These are phyloP conservation scores for Buxus sempervirens DNA, from an alignment of 164 flowering plant genomes.

Conservation along the genomic window DNA sequence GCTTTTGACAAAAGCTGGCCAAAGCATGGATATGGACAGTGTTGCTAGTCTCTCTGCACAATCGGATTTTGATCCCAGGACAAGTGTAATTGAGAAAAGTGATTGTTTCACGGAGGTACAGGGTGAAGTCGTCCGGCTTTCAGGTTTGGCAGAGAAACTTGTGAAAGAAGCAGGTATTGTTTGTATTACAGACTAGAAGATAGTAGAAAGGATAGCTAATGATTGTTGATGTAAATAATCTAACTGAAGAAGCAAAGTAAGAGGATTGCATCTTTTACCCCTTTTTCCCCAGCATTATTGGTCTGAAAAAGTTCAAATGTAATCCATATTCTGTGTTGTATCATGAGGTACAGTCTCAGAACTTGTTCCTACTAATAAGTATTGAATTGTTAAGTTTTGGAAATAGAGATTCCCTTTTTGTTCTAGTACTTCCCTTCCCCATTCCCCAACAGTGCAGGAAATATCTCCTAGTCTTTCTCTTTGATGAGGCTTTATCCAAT, in stretches of 20 bases:
- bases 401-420: too few relatives aligned
- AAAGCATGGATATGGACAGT: constrained; percentile 34
- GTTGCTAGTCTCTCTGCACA: constrained; percentile 10
- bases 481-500: too few relatives aligned
- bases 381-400: too few relatives aligned
- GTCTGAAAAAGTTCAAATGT: too few relatives aligned
- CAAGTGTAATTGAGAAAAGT: constrained; percentile 8
- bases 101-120: constrained; percentile 34
- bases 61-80: constrained; percentile 4
- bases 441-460: too few relatives aligned
- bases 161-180: constrained; percentile 59
- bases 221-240: neutral
- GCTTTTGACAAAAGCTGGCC: constrained; percentile 49
- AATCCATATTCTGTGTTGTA: too few relatives aligned
- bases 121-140: constrained; percentile 45
- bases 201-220: neutral
- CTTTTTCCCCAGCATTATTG: too few relatives aligned
- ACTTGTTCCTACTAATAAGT: too few relatives aligned
- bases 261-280: too few relatives aligned
- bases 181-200: constrained; percentile 11
- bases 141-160: constrained; percentile 56
- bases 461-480: too few relatives aligned
- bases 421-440: too few relatives aligned
- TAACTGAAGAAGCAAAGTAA: neutral
- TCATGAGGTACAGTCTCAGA: too few relatives aligned